These are phyloP conservation scores for Botryotinia calthae DNA, from an alignment of 2,329 filamentous ascomycete genomes.

Conservation along the genomic window DNA sequence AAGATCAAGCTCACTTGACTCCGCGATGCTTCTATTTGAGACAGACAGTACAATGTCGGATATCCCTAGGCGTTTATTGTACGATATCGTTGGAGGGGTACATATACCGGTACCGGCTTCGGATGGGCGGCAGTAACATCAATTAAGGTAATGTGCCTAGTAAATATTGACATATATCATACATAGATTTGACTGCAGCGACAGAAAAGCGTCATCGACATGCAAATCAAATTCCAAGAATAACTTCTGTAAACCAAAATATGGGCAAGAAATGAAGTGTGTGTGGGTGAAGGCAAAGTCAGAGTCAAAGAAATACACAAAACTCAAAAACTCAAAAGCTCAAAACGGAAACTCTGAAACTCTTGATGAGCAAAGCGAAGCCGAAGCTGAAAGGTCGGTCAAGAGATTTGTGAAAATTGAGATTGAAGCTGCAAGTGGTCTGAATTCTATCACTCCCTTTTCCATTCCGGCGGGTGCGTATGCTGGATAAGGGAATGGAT, in stretches of 20 bases:
- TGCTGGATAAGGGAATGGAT: slow-evolving; percentile 4
- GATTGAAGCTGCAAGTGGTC: slow-evolving; percentile 14
- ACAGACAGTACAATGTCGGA: not conserved
- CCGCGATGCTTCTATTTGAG: slow-evolving; percentile 10
- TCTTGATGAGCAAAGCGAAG: not conserved
- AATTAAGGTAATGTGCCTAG: slow-evolving; percentile 4
- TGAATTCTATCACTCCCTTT: slow-evolving; percentile 17
- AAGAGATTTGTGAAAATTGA: not conserved
- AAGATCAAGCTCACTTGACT: slow-evolving; percentile 4
- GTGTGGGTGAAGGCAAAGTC: not conserved
- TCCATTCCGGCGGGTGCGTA: slow-evolving; percentile 14
- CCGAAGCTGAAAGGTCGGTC: not conserved
- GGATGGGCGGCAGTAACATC: slow-evolving; percentile 13
- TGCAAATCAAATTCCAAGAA: not conserved
- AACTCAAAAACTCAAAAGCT: not conserved
- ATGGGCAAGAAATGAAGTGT: slow-evolving; percentile 6
- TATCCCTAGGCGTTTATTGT: slow-evolving; percentile 10
- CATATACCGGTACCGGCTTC: slow-evolving; percentile 10
- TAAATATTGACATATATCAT: slow-evolving; percentile 1
- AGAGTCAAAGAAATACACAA: not conserved
- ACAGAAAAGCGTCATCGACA: not conserved
- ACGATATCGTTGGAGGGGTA: slow-evolving; percentile 17
- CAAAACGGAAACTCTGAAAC: not conserved
- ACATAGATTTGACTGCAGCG: not conserved
- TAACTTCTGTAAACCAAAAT: not conserved